A percentile compares a stretch with the other conserved stretches of the same genome.
phyloP scores from a whole-genome alignment of 148 eudicot species.

The Polygonum aviculare region DNA sequence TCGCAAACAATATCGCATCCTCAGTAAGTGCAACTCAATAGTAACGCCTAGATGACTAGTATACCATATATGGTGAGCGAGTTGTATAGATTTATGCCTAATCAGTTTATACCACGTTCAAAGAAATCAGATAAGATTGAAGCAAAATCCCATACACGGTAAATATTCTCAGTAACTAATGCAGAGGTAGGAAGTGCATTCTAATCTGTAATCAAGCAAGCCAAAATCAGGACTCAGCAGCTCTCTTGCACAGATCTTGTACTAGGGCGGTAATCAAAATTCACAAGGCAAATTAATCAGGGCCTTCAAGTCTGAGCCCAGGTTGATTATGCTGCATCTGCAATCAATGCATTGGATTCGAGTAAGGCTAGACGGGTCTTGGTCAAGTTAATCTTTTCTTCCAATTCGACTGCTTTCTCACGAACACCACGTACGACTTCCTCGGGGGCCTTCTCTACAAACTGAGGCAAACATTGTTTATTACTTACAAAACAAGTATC shows the following conservation, averaged over 20 bases:
- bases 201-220: neutral
- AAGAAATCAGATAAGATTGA: neutral
- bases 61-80: neutral
- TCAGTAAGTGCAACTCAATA: neutral
- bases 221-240: neutral
- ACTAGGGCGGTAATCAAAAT: neutral
- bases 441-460: conserved; percentile 88
- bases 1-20: no score
- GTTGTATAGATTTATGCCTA: neutral
- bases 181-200: neutral
- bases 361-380: conserved; percentile 73
- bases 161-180: neutral
- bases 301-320: no score
- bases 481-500: neutral
- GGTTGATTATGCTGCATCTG: conserved; percentile 18
- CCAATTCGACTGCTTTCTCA: conserved; percentile 79
- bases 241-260: neutral
- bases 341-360: conserved; percentile 48
- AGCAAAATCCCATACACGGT: neutral
- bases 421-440: conserved; percentile 57
- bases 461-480: conserved; percentile 30
- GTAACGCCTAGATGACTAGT: neutral
- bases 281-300: no score
- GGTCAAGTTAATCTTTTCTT: conserved; percentile 77
- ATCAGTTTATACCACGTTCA: neutral